Percentiles rank a stretch among this genome's conserved stretches.
Evolutionary conservation across 2,329 filamentous ascomycete genomes (phyloP).

Genomic region (Fusarium torulosum): DNA sequence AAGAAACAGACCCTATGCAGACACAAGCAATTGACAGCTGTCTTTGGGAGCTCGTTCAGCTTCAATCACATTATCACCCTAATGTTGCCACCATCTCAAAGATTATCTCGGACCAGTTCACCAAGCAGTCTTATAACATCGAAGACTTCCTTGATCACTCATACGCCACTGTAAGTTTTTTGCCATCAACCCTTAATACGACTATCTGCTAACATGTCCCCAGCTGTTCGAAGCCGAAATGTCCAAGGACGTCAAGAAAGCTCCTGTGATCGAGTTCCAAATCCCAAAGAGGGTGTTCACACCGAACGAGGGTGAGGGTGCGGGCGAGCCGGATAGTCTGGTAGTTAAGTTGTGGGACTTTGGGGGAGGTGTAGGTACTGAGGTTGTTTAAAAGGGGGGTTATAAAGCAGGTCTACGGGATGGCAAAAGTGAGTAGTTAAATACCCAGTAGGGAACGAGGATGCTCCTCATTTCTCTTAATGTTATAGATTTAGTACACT

Average conservation of each 20-base stretch:
- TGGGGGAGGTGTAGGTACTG: constrained; percentile 33
- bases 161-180: constrained; percentile 77
- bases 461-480: not conserved
- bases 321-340: constrained; percentile 65
- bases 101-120: constrained; percentile 97
- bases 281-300: constrained; percentile 88
- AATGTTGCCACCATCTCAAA: constrained; percentile 95
- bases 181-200: no score
- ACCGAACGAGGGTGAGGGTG: constrained; percentile 61
- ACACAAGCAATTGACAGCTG: constrained; percentile 91
- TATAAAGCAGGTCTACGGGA: not conserved
- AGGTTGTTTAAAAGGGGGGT: constrained; percentile 21
- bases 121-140: constrained; percentile 93
- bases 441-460: constrained; percentile 4
- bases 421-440: constrained; percentile 21
- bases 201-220: not conserved
- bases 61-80: constrained; percentile 95
- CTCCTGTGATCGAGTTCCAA: constrained; percentile 90
- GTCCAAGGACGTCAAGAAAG: constrained; percentile 84
- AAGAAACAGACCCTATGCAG: constrained; percentile 84
- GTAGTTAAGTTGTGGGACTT: constrained; percentile 74
- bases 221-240: constrained; percentile 88
- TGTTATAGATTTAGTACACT: not conserved
- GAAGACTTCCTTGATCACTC: constrained; percentile 98
- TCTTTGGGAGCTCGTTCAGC: constrained; percentile 92